Conservation (phyloP, 352 stramenopile genomes). For the Phytophthora pseudosyringae region DNA sequence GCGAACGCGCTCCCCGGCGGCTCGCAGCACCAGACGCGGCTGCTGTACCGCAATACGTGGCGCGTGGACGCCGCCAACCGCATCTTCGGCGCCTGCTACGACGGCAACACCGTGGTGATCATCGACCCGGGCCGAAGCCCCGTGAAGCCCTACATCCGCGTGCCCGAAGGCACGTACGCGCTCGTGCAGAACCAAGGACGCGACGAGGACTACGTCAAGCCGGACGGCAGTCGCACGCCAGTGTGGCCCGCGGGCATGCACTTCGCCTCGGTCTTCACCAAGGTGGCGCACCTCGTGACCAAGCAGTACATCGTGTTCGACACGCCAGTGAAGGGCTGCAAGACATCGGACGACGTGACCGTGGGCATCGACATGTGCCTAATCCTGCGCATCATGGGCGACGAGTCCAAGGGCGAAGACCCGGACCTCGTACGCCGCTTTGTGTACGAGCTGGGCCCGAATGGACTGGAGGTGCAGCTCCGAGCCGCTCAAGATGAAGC, state of each 20-base stretch:
- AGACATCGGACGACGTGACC: constrained; percentile 89
- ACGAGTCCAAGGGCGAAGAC: constrained; percentile 83
- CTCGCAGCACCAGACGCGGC: constrained; percentile 54
- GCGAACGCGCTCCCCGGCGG: constrained; percentile 27
- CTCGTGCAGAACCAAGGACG: constrained; percentile 88
- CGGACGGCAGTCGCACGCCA: constrained; percentile 50
- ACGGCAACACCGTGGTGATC: constrained; percentile 85
- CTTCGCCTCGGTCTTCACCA: constrained; percentile 73
- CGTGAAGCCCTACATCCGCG: constrained; percentile 84
- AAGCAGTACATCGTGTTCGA: constrained; percentile 91
- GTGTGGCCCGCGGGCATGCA: constrained; percentile 87
- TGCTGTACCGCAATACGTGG: constrained; percentile 69
- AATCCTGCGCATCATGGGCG: constrained; percentile 91
- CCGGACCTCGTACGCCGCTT: constrained; percentile 86
- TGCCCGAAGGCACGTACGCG: constrained; percentile 90
- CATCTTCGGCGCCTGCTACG: constrained; percentile 79
- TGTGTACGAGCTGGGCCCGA: constrained; percentile 87
- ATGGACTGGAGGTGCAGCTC: constrained; percentile 87
- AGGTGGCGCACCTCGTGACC: constrained; percentile 88
- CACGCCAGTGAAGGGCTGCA: constrained; percentile 89
- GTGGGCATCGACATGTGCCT: constrained; percentile 89
- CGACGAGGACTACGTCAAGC: constrained; percentile 64
- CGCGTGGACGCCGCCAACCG: constrained; percentile 76
- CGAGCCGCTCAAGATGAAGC: constrained; percentile 84
- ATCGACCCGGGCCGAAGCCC: constrained; percentile 65